A percentile compares a stretch with the other conserved stretches of the same genome.
Evolutionary conservation across 345 rosid species (phyloP).

Genomic region (Adansonia digitata): DNA sequence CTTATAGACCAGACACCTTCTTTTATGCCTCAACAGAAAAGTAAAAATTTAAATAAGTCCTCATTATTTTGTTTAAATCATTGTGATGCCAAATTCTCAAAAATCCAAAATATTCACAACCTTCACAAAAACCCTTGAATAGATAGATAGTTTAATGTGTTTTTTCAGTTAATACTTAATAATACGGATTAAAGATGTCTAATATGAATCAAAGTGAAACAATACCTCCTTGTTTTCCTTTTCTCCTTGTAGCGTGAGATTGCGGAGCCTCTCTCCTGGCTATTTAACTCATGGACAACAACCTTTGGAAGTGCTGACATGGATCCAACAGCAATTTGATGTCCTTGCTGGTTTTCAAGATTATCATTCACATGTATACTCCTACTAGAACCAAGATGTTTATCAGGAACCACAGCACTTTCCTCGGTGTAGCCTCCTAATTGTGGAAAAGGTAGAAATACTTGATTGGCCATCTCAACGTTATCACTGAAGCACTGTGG

Average conservation of each 20-base stretch:
- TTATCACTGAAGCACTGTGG: conserved; percentile 27
- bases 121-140: neutral
- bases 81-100: too few relatives aligned
- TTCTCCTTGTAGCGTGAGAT: conserved; percentile 85
- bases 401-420: conserved; percentile 25
- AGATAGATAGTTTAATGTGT: neutral
- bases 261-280: conserved; percentile 81
- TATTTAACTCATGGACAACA: conserved; percentile 47
- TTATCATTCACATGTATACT: conserved; percentile 13
- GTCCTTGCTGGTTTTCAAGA: conserved; percentile 20
- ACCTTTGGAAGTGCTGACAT: conserved; percentile 22
- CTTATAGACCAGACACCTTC: neutral
- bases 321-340: conserved; percentile 12
- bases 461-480: conserved; percentile 29
- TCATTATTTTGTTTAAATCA: neutral
- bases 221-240: conserved; percentile 78
- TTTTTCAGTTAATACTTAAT: neutral
- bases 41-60: neutral
- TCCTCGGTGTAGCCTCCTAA: conserved; percentile 24
- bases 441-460: conserved; percentile 17
- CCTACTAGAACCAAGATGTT: conserved; percentile 19
- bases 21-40: neutral
- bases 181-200: neutral
- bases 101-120: neutral
- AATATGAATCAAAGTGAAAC: neutral